A percentile compares a stretch with the other conserved stretches of the same genome.
These are phyloP conservation scores for Nicotiana knightiana DNA, from an alignment of 257 asterid species.

Conservation along the genomic window DNA sequence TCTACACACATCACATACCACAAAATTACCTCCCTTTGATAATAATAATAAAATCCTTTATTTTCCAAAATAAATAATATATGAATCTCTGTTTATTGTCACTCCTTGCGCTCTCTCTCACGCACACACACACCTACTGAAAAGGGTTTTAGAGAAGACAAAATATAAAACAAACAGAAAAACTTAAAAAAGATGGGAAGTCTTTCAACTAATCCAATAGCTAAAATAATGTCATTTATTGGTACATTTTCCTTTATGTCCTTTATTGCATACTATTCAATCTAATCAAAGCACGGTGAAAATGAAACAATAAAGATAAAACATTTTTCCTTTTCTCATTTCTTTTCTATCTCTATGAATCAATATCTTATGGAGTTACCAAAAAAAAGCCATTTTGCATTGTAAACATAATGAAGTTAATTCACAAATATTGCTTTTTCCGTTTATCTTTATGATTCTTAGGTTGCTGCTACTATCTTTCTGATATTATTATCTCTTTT, in stretches of 20 bases:
- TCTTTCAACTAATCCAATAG: background rate
- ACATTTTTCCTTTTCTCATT: background rate
- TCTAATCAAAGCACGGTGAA: background rate
- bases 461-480: too few species aligned
- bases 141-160: background rate
- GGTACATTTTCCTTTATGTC: background rate
- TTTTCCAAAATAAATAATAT: too few species aligned
- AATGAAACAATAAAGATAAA: background rate
- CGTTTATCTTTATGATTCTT: too few species aligned
- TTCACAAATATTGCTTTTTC: too few species aligned
- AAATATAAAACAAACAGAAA: background rate
- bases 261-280: background rate
- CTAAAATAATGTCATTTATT: background rate
- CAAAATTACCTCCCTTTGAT: too few species aligned
- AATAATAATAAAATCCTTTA: too few species aligned
- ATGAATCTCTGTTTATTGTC: too few species aligned
- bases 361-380: background rate
- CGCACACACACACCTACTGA: background rate
- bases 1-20: conserved; percentile 22
- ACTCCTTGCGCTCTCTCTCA: too few species aligned
- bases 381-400: too few species aligned
- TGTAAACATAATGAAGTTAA: too few species aligned
- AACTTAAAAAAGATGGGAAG: background rate
- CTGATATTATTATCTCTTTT: too few species aligned
- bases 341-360: background rate